Evolutionary conservation across 164 flowering plant genomes (phyloP).

Genomic region (Magnolia officinalis): DNA sequence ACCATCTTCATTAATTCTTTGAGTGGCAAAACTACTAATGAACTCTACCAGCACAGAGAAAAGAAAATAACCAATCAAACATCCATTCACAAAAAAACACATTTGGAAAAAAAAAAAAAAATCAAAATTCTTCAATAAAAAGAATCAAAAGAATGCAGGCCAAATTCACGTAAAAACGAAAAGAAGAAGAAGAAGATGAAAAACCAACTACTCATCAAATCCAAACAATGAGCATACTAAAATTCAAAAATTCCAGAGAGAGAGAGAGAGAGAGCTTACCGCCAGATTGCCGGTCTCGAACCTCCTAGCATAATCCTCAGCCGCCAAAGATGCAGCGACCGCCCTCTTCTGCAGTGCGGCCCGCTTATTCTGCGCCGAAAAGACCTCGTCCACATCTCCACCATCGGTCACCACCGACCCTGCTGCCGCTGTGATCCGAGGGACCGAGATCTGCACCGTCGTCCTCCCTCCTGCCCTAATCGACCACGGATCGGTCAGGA

Average conservation of each 20-base stretch:
- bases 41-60: too few species aligned
- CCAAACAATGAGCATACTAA: background rate
- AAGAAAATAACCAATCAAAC: background rate
- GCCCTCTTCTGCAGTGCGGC: constrained; percentile 68
- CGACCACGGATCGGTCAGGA: constrained; percentile 59
- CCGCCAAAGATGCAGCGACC: constrained; percentile 59
- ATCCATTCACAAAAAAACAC: background rate
- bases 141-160: background rate
- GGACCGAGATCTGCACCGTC: constrained; percentile 82
- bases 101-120: background rate
- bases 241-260: background rate
- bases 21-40: too few species aligned
- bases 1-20: too few species aligned
- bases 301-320: constrained; percentile 74
- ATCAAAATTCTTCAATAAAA: background rate
- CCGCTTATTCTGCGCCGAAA: constrained; percentile 69
- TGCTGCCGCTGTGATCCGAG: constrained; percentile 38
- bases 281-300: constrained; percentile 64
- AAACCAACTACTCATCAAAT: background rate
- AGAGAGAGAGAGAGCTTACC: constrained; percentile 29
- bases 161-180: background rate
- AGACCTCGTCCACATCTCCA: constrained; percentile 36
- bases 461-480: constrained; percentile 30
- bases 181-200: background rate
- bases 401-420: constrained; percentile 24